Base-by-base conservation (phyloP, 768 basidiomycete species). In the Pleurotus giganteus region DNA sequence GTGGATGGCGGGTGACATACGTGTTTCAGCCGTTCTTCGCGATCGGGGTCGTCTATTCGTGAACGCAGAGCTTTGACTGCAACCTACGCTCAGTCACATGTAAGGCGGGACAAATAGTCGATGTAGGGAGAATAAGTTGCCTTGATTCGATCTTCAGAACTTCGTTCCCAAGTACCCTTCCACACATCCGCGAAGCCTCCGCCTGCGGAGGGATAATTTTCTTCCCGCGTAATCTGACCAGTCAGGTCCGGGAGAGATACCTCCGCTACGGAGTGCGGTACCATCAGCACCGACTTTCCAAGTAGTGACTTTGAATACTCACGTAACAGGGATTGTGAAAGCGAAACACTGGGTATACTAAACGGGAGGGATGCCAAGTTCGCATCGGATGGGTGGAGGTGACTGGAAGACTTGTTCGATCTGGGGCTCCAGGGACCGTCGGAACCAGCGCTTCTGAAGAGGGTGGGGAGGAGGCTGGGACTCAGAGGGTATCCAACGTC, bases 121-220 rank as follows among this genome's bases (percentile, higher is more conserved):
- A 39, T 58, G 19, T 12, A 37, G 13, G 58, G 60, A 42, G 57
- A 45, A 58, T 37, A 37, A 60, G 55, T 41, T 26, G 51, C 58
- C 54, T 64, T 51, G 9, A 51, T 39, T 23, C 24, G 31, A 28
- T 51, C 62, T 23, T 63, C 61, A 21, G 52, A 46, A 17, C 60
- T 61, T 43, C 64, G 59, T 13, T 66, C 62, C 74, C 72, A 75
- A 4, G 63, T 60, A 1, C 71, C 73, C 47, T 63, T 71, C 71
- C 71, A 78, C 15, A 77, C 69, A 60, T 78, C 77, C 12, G 73
- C 70, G 58, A 74, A 77, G 9, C 75, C 77, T 6, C 77, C 77
- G 57, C 72, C 71, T 0, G 74, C 73, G 43, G 69, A 65, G 1
- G 76, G 62, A 52, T 70, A 69, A 57, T 62, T 63, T 9, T 66